Evolutionary conservation across 331 rosid genomes (phyloP), one percentile per base, ranked within the genome.

Genomic region (Quercus tomentella): DNA sequence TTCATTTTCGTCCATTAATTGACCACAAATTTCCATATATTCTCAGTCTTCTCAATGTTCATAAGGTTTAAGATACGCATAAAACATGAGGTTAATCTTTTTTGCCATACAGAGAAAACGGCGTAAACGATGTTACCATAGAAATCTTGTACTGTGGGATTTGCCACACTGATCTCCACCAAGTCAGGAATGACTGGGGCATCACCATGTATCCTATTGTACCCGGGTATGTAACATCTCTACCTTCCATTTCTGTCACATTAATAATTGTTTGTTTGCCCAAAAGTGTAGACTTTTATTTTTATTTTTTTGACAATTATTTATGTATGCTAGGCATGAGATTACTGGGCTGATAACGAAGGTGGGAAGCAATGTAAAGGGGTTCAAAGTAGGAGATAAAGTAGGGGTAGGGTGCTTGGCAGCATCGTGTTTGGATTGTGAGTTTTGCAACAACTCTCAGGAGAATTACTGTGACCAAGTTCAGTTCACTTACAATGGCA

Each of bases 141-240:
- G 49, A 77, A 83, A 81, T 92, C 14, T 18, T 84, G 83, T 92
- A 84, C 22, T 92, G 95, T 71, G 97, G 97, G 25, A 87, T 92
- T 61, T 92, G 97, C 82, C 97, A 93, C 86, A 89, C 94, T 5
- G 97, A 93, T 56, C 82, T 93, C 4, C 97, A 93, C 79, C 49
- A 83, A 3, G 89, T 43, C 30, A 84, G 75, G 56, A 84, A 91
- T 68, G 97, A 93, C 0, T 93, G 97, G 97, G 94, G 97, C 22
- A 85, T 80, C 28, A 86, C 95, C 15, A 83, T 76, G 84, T 91
- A 91, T 11, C 94, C 94, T 1, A 80, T 90, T 4, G 94, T 90
- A 18, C 92, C 94, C 0, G 94, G 94, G 94, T 90, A 85, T 69
- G 45, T 14, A 5, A 49, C 23, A 15, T 49, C 54, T 49, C 54